Base-by-base conservation (phyloP, 345 rosid species). In the Mercurialis annua region DNA sequence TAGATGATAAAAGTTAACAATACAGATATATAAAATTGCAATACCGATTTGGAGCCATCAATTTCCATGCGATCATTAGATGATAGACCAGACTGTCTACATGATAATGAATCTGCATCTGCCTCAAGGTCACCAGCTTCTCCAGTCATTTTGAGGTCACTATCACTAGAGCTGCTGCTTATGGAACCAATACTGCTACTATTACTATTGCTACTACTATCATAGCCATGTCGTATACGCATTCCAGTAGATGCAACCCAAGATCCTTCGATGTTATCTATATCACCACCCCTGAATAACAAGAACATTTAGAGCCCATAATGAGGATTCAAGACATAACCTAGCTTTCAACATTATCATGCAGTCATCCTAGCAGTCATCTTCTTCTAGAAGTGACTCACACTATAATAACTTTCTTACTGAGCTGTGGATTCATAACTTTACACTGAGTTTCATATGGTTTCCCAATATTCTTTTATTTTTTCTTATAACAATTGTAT, bases 21-120 rank as follows among this genome's bases (percentile, higher is more conserved):
- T 18, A 53, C 21, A 10, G 54, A 67, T 12, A 54, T 42, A 61
- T 69, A 79, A 70, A 60, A 76, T 69, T 47, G 38, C 47, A 73
- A 55, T 81, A 94, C 99, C 93, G 71, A 54, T 81, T 92, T 92
- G 47, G 53, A 79, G 75, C 77, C 80, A 77, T 89, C 98, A 82
- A 59, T 84, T 73, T 78, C 89, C 81, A 85, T 65, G 68, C 78
- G 90, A 71, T 85, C 87, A 75, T 80, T 85, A 71, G 88, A 78
- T 63, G 98, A 82, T 79, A 92, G 78, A 77, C 90, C 95, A 49
- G 98, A 88, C 73, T 88, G 96, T 75, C 88, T 86, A 66, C 97
- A 90, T n/a, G 92, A 81, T 59, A 90, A 75, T 54, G 99, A 95
- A 88, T 95, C 99, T 66, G 96, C 99, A 86, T 95, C 99, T 30